These are phyloP conservation scores for Calamus simplicifolius DNA, from an alignment of 176 grass and related monocot genomes.

Conservation along the genomic window DNA sequence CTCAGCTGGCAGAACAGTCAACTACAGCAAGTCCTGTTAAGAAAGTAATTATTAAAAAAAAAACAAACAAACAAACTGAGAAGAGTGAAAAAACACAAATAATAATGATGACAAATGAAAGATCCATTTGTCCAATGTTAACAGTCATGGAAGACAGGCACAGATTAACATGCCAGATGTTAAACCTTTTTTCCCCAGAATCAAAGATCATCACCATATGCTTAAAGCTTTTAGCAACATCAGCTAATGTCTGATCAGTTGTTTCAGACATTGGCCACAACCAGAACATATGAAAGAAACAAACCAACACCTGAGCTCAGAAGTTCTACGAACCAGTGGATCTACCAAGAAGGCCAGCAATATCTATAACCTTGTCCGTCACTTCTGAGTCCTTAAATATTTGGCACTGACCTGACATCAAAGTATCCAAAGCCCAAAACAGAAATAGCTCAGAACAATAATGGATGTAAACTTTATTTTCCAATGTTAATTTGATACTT, in stretches of 20 bases:
- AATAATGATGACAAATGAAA: not conserved
- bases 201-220: too few species aligned
- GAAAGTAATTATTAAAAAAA: conserved; percentile 6
- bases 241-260: too few species aligned
- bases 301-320: too few species aligned
- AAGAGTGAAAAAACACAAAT: not conserved
- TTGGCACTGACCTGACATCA: conserved; percentile 65
- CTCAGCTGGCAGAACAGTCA: conserved; percentile 84
- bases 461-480: not conserved
- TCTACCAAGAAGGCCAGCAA: conserved; percentile 47
- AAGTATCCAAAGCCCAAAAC: conserved; percentile 1
- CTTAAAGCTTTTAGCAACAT: too few species aligned
- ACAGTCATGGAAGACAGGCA: too few species aligned
- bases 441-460: conserved; percentile 6
- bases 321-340: too few species aligned
- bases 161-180: too few species aligned
- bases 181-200: too few species aligned
- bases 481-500: not conserved
- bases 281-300: not conserved
- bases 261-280: not conserved
- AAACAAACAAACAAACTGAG: not conserved
- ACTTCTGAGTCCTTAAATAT: conserved; percentile 43
- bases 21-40: conserved; percentile 64
- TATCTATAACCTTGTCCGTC: conserved; percentile 34
- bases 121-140: too few species aligned